phyloP scores from a whole-genome alignment of 2,329 filamentous ascomycete genomes.

The Clonostachys solani region DNA sequence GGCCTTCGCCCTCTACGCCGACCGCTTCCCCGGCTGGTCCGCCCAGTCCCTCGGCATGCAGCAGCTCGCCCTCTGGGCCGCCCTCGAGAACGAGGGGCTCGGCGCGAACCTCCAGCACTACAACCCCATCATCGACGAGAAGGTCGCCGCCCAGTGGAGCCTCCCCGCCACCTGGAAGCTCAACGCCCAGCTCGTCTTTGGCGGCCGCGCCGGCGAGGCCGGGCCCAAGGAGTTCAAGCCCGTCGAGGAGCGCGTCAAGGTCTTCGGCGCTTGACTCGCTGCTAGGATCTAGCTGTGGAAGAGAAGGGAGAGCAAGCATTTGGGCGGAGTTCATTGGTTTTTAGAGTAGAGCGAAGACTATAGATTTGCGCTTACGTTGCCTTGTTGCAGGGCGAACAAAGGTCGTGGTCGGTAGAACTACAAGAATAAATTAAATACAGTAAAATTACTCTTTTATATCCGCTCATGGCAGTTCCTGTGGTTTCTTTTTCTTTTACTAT shows the following conservation, averaged over 20 bases:
- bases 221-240: conserved; percentile 62
- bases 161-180: conserved; percentile 72
- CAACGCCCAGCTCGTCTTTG: conserved; percentile 82
- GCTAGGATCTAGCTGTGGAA: no score
- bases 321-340: no score
- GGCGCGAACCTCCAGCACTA: conserved; percentile 93
- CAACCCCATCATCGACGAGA: conserved; percentile 77
- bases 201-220: conserved; percentile 51
- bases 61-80: conserved; percentile 77
- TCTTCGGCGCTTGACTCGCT: conserved; percentile 43
- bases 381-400: no score
- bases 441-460: no score
- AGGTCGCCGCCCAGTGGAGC: conserved; percentile 65
- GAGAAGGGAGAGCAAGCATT: no score
- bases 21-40: conserved; percentile 75
- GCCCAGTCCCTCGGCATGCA: conserved; percentile 74
- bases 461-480: no score
- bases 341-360: no score
- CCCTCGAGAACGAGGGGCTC: conserved; percentile 77
- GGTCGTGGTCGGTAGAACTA: no score
- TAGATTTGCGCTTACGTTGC: no score
- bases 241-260: conserved; percentile 63
- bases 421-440: no score
- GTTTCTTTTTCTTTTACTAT: no score
- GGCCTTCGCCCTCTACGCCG: conserved; percentile 69